Evolutionary conservation across 345 rosid species (phyloP).

Genomic region (Isatis tinctoria): DNA sequence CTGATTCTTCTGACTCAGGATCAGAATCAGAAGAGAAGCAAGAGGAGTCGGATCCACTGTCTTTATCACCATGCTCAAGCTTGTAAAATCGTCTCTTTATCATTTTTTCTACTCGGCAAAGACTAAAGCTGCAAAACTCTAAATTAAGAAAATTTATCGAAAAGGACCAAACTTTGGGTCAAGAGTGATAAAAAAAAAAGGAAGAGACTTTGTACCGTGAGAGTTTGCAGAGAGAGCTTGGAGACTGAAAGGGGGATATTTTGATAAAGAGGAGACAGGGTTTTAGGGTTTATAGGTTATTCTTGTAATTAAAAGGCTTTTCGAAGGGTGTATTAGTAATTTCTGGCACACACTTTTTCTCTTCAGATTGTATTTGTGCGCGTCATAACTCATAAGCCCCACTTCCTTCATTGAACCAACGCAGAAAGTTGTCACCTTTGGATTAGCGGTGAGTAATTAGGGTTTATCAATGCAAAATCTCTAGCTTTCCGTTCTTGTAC

Average conservation of each 20-base stretch:
- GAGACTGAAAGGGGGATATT: background rate
- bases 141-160: background rate
- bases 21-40: conserved; percentile 76
- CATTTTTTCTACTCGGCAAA: conserved; percentile 36
- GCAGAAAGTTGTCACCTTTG: conserved; percentile 4
- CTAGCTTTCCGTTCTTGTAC: background rate
- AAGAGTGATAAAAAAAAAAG: background rate
- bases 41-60: conserved; percentile 55
- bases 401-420: background rate
- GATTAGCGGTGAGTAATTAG: conserved; percentile 19
- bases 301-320: background rate
- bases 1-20: conserved; percentile 40
- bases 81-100: conserved; percentile 80
- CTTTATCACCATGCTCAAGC: conserved; percentile 67
- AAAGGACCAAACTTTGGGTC: background rate
- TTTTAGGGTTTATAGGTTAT: conserved; percentile 22
- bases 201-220: conserved; percentile 20
- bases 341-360: background rate
- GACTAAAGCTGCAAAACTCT: background rate
- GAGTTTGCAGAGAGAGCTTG: background rate
- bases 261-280: background rate
- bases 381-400: background rate
- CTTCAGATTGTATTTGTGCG: background rate
- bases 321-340: background rate
- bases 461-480: background rate